These are phyloP conservation scores for Vicia sativa DNA, from an alignment of 306 rosid species.

Conservation along the genomic window DNA sequence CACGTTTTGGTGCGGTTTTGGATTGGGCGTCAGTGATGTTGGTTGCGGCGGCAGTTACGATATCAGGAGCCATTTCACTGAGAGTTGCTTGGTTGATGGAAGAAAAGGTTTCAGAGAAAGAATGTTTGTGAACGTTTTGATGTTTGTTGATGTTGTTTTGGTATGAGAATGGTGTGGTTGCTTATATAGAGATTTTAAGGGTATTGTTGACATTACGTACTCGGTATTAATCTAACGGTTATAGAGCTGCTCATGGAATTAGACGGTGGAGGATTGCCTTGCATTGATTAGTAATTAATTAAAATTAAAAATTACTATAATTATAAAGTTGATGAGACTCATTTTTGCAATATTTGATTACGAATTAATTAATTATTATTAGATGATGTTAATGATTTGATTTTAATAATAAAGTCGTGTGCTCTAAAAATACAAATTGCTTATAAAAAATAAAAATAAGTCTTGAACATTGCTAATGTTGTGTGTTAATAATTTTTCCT, in stretches of 20 bases:
- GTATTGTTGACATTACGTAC: constrained; percentile 12
- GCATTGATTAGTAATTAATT: background rate
- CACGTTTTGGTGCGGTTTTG: constrained; percentile 44
- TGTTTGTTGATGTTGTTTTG: background rate
- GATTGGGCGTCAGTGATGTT: background rate
- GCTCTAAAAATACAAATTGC: too few relatives aligned
- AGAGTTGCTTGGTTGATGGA: background rate
- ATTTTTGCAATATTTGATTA: too few relatives aligned
- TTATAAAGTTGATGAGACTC: too few relatives aligned
- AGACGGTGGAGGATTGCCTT: background rate
- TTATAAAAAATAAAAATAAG: too few relatives aligned
- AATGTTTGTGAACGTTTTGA: constrained; percentile 1
- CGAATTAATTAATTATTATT: too few relatives aligned
- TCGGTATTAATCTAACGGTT: constrained; percentile 16
- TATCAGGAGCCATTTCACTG: constrained; percentile 55
- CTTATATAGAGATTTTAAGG: constrained; percentile 52
- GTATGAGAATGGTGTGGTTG: background rate
- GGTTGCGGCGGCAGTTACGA: constrained; percentile 25
- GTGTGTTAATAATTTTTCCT: too few relatives aligned
- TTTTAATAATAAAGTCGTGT: too few relatives aligned
- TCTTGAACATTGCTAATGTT: background rate
- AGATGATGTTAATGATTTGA: too few relatives aligned
- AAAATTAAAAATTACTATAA: too few relatives aligned
- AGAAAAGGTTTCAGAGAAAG: too few relatives aligned
- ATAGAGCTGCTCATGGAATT: background rate